phyloP scores from a whole-genome alignment of 2,329 filamentous ascomycete genomes.

The Lachnum nothofagi region DNA sequence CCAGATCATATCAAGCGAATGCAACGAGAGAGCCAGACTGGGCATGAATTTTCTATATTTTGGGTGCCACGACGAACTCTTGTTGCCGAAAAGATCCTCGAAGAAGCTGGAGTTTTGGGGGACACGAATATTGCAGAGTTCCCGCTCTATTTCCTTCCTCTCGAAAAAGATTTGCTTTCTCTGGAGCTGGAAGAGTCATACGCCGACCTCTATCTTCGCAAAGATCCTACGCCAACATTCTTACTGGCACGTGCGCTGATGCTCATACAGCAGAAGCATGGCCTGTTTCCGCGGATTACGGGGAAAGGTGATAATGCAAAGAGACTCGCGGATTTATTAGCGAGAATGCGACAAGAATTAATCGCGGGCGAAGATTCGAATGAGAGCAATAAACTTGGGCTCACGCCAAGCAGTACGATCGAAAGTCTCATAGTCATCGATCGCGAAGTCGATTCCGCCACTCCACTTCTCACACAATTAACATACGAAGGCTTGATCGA shows the following conservation, averaged over 20 bases:
- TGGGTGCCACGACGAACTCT: constrained; percentile 91
- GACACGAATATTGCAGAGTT: constrained; percentile 87
- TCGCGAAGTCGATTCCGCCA: constrained; percentile 89
- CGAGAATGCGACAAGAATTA: constrained; percentile 87
- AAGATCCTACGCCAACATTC: constrained; percentile 87
- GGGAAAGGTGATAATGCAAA: constrained; percentile 95
- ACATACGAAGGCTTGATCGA: constrained; percentile 96
- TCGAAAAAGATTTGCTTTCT: constrained; percentile 87
- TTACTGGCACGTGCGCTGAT: constrained; percentile 87
- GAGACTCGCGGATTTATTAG: constrained; percentile 76
- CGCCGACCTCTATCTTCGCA: constrained; percentile 78
- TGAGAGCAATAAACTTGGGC: constrained; percentile 56
- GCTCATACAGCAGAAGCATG: constrained; percentile 86
- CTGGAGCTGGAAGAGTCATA: constrained; percentile 86
- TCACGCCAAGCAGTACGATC: constrained; percentile 79
- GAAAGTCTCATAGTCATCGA: constrained; percentile 94
- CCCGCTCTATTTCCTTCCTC: constrained; percentile 80
- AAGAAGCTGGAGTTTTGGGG: constrained; percentile 87
- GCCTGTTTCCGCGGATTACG: constrained; percentile 87
- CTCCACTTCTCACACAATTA: constrained; percentile 84
- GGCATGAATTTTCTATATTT: constrained; percentile 95
- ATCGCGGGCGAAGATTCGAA: constrained; percentile 70
- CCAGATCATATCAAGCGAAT: constrained; percentile 86
- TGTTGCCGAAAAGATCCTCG: constrained; percentile 83
- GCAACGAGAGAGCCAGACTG: constrained; percentile 78